Evolutionary conservation across 208 protist genomes (phyloP).

Genomic region (Wallacemonas sp.): DNA sequence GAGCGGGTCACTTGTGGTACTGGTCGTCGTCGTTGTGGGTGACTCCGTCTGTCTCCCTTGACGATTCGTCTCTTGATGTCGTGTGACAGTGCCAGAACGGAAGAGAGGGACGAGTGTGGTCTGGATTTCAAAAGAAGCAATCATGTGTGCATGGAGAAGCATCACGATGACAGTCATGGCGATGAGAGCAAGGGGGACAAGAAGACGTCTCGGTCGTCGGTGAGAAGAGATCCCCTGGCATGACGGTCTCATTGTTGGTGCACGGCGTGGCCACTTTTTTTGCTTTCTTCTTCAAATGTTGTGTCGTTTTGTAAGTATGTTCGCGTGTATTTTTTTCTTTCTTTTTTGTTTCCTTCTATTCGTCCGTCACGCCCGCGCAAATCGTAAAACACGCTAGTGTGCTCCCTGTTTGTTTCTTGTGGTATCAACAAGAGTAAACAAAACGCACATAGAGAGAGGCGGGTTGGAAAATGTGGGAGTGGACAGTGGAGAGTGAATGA

Average conservation of each 20-base stretch:
- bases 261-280: neutral
- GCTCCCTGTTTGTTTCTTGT: no score
- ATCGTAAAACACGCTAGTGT: no score
- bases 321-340: neutral
- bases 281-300: neutral
- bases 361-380: no score
- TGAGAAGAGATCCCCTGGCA: neutral
- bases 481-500: neutral
- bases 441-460: neutral
- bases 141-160: slow-evolving; percentile 1
- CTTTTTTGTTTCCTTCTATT: no score
- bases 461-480: neutral
- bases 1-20: neutral
- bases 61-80: slow-evolving; percentile 11
- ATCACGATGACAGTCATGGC: neutral
- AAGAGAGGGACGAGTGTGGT: neutral
- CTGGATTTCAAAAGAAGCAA: neutral
- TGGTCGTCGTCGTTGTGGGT: neutral
- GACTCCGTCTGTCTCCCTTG: neutral
- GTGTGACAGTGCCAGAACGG: neutral
- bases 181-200: neutral
- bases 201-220: neutral
- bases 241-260: slow-evolving; percentile 3
- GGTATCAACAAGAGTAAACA: no score
- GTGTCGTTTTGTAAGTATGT: neutral